Evolutionary conservation across 2,329 filamentous ascomycete genomes (phyloP), one percentile per base, ranked within the genome.

Genomic region (Exserohilum rostratum): DNA sequence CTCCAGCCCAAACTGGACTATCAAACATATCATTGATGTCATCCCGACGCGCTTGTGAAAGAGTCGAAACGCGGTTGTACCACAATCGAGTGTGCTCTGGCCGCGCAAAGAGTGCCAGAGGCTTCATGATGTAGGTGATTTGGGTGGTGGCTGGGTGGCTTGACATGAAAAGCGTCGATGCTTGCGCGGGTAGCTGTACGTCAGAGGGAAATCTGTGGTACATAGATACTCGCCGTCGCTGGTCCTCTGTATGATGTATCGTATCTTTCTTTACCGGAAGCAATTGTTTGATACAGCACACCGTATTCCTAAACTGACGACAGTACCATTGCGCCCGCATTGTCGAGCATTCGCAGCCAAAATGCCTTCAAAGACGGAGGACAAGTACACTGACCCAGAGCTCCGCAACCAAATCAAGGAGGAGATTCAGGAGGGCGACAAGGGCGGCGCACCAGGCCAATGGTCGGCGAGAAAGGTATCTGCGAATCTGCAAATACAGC

Each of bases 381-480:
- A 79, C 53, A 81, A 81, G 46, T 81, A 81, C 58, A 79, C 74
- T 34, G 76, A 80, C 51, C 79, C 79, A 1, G 64, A 80, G 49
- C 73, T 81, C 11, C 72, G 78, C 18, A 75, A 80, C 39, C 60
- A 80, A 57, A 69, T 80, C 55, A 80, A 81, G 63, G 70, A 80
- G 49, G 78, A 81, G 56, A 73, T 81, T 40, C 72, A 81, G 40
- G 58, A 74, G 4, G 58, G 74, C 38, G 78, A 79, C 57, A 81
- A 81, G 57, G 79, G 79, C 33, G 79, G 79, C 9, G 75, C 75
- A 30, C 78, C 79, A 12, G 78, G 79, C 2, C 78, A 82, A 72
- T 81, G 79, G 79, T 79, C 77, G 40, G 79, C 79, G 3, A 70
- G 78, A 25, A 81, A 81, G 70, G 78, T 77, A 59, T 25, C 27